Conservation (phyloP, 441 rosid genomes). For the Eutrema salsugineum region DNA sequence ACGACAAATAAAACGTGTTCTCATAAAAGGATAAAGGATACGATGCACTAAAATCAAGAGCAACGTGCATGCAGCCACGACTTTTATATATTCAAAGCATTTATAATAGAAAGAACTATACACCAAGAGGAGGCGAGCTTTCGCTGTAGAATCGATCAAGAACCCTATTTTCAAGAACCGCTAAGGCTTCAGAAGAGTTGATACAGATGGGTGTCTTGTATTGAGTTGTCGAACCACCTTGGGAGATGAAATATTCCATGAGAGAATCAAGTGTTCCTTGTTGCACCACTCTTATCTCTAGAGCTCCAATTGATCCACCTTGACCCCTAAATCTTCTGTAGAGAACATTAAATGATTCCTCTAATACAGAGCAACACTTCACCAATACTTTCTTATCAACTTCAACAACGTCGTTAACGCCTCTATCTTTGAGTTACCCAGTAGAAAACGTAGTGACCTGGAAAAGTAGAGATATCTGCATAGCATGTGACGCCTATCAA, state of each 20-base stretch:
- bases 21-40: no score
- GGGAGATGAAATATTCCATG: not conserved
- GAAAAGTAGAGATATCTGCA: not conserved
- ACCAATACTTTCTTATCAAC: not conserved
- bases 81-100: not conserved
- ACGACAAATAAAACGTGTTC: no score
- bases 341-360: not conserved
- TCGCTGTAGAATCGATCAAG: not conserved
- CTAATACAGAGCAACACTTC: not conserved
- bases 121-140: not conserved
- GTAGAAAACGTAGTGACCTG: not conserved
- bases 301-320: not conserved
- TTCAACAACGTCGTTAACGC: not conserved
- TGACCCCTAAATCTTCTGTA: not conserved
- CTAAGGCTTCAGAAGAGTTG: not conserved
- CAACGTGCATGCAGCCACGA: no score
- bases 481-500: not conserved
- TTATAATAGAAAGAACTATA: not conserved
- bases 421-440: not conserved
- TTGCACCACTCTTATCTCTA: conserved; percentile 8
- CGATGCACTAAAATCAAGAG: no score
- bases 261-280: not conserved
- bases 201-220: not conserved
- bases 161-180: not conserved
- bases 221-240: not conserved